These are phyloP conservation scores for Aspergillus hancockii DNA, from an alignment of 495 filamentous ascomycete species.

Conservation along the genomic window DNA sequence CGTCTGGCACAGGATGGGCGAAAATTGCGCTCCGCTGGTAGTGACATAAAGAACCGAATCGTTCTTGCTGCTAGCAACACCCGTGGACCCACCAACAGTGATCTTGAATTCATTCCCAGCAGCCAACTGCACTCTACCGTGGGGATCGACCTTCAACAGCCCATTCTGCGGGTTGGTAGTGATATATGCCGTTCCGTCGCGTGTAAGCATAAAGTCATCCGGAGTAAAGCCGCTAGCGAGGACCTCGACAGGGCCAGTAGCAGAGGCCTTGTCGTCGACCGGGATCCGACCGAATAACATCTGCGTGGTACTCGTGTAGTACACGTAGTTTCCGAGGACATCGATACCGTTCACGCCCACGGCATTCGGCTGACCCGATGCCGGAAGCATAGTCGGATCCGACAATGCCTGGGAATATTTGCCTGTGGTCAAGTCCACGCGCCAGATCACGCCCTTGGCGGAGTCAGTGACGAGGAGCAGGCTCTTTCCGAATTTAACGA, in stretches of 20 bases:
- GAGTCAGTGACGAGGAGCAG: conserved; percentile 45
- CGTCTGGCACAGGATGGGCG: conserved; percentile 26
- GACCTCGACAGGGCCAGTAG: conserved; percentile 29
- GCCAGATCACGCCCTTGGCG: conserved; percentile 34
- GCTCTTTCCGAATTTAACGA: conserved; percentile 29
- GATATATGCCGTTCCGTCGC: conserved; percentile 41
- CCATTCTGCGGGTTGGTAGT: conserved; percentile 30
- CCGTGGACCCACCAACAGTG: conserved; percentile 11
- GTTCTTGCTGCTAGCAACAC: conserved; percentile 17
- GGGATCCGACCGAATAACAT: conserved; percentile 36
- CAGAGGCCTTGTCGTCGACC: conserved; percentile 26
- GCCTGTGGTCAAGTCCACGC: conserved; percentile 32
- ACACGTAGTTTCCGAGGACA: conserved; percentile 31
- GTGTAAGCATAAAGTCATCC: conserved; percentile 35
- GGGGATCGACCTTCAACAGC: conserved; percentile 27
- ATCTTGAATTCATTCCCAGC: conserved; percentile 31
- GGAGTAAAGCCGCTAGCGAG: conserved; percentile 31
- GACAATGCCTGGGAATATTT: conserved; percentile 32
- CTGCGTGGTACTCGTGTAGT: conserved; percentile 39
- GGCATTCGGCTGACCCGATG: conserved; percentile 20
- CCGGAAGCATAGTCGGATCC: conserved; percentile 25
- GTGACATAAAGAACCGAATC: conserved; percentile 30
- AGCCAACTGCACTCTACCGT: conserved; percentile 23
- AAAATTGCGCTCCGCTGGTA: conserved; percentile 31
- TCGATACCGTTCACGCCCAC: conserved; percentile 43